Percentiles rank a stretch among this genome's conserved stretches.
Evolutionary conservation across 2,329 filamentous ascomycete species (phyloP).

Genomic region (Berkeleyomyces rouxiae): DNA sequence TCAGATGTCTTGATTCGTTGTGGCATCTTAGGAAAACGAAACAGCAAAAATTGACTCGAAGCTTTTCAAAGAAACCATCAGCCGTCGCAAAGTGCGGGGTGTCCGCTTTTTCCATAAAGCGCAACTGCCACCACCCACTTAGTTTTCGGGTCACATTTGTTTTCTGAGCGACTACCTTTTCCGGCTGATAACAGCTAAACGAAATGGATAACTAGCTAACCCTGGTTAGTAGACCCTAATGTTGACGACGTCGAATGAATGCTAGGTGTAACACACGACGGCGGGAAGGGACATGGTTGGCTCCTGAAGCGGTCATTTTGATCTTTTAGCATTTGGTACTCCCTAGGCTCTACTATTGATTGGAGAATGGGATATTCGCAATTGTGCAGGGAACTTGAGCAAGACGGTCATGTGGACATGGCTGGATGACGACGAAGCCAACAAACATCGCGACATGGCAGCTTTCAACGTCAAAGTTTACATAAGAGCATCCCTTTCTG

Average conservation of each 20-base stretch:
- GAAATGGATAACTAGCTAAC: not conserved
- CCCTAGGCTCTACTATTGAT: not conserved
- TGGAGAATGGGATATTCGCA: not conserved
- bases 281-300: not conserved
- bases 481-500: not conserved
- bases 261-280: not conserved
- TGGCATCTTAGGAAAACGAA: not conserved
- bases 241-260: not conserved
- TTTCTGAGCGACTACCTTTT: too few species aligned
- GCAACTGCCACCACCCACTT: not conserved
- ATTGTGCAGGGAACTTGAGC: not conserved
- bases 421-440: slow-evolving; percentile 2
- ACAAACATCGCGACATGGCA: not conserved
- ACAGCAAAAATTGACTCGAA: not conserved
- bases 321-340: not conserved
- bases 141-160: too few species aligned
- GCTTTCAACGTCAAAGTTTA: not conserved
- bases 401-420: not conserved
- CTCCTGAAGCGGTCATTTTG: not conserved
- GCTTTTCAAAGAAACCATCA: not conserved
- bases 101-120: slow-evolving; percentile 7
- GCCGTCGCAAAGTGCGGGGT: not conserved
- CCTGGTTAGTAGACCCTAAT: not conserved
- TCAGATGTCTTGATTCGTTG: too few species aligned
- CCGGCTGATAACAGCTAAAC: too few species aligned